A percentile compares a stretch with the other conserved stretches of the same genome.
Conservation (phyloP, 768 basidiomycete genomes). For the Gyrodon lividus region DNA sequence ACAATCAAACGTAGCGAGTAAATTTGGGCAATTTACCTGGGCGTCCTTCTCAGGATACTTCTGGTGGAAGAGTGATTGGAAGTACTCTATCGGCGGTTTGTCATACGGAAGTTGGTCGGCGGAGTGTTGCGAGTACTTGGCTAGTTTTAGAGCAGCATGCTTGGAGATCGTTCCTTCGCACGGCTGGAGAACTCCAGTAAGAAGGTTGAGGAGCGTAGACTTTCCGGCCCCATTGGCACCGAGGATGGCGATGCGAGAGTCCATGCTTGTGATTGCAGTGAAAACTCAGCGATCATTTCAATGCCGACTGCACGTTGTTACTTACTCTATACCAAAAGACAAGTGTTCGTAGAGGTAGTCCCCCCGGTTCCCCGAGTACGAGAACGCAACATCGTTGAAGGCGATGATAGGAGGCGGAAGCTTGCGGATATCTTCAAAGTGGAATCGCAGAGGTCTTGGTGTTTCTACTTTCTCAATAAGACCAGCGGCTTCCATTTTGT, state of each 20-base stretch:
- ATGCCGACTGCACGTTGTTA: conserved; percentile 14
- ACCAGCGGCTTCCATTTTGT: conserved; percentile 99
- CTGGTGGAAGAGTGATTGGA: conserved; percentile 72
- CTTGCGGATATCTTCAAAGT: conserved; percentile 93
- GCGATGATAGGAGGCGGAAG: conserved; percentile 97
- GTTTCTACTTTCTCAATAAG: conserved; percentile 88
- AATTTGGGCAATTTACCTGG: conserved; percentile 40
- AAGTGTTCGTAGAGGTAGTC: conserved; percentile 88
- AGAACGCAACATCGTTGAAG: conserved; percentile 92
- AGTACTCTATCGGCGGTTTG: conserved; percentile 87
- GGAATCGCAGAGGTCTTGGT: conserved; percentile 76
- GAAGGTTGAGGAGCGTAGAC: conserved; percentile 86
- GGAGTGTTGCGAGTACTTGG: conserved; percentile 98
- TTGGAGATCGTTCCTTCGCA: conserved; percentile 84
- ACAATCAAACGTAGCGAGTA: conserved; percentile 5
- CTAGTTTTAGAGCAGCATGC: conserved; percentile 87
- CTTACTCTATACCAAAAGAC: conserved; percentile 97
- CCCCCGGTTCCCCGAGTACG: conserved; percentile 86
- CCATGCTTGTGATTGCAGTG: conserved; percentile 58
- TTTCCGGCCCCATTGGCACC: conserved; percentile 96
- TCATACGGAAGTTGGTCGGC: conserved; percentile 98
- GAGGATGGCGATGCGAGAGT: conserved; percentile 92
- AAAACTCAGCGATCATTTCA: conserved; percentile 5
- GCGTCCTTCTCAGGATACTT: conserved; percentile 95
- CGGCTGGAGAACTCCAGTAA: conserved; percentile 81